These are phyloP conservation scores for Leccinellum luteum DNA, from an alignment of 768 basidiomycete genomes.

Conservation along the genomic window DNA sequence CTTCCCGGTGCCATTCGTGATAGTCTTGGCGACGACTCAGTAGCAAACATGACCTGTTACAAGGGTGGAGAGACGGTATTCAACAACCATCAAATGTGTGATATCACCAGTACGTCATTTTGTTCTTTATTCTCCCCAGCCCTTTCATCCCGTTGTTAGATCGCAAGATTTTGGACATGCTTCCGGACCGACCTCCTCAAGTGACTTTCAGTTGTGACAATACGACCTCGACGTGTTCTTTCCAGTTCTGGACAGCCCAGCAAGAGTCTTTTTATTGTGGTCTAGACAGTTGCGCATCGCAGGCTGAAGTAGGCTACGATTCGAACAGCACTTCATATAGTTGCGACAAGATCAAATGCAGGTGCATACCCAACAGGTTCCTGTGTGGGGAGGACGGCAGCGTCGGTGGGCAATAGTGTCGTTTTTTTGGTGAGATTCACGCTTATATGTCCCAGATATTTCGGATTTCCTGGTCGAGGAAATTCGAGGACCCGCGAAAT, in stretches of 20 bases:
- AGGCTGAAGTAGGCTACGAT: conserved; percentile 49
- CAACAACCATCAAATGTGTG: conserved; percentile 95
- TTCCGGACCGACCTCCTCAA: conserved; percentile 87
- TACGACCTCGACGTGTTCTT: conserved; percentile 64
- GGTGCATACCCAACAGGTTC: conserved; percentile 91
- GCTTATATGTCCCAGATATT: conserved; percentile 53
- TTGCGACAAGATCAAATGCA: conserved; percentile 85
- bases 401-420: conserved; percentile 59
- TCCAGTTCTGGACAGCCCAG: conserved; percentile 98
- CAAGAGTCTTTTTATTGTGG: conserved; percentile 96
- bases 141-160: conserved; percentile 44
- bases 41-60: conserved; percentile 87
- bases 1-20: conserved; percentile 44
- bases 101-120: conserved; percentile 83
- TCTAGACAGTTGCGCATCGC: conserved; percentile 65
- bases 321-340: conserved; percentile 72
- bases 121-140: background rate
- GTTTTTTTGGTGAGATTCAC: background rate
- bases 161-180: conserved; percentile 90
- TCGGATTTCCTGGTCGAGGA: conserved; percentile 87
- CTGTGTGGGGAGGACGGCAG: conserved; percentile 95
- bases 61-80: conserved; percentile 91
- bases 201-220: conserved; percentile 93
- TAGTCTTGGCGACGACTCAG: conserved; percentile 39
- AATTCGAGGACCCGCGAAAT: conserved; percentile 87